Conservation (phyloP, 129 eudicot genomes). For the Tagetes erecta region DNA sequence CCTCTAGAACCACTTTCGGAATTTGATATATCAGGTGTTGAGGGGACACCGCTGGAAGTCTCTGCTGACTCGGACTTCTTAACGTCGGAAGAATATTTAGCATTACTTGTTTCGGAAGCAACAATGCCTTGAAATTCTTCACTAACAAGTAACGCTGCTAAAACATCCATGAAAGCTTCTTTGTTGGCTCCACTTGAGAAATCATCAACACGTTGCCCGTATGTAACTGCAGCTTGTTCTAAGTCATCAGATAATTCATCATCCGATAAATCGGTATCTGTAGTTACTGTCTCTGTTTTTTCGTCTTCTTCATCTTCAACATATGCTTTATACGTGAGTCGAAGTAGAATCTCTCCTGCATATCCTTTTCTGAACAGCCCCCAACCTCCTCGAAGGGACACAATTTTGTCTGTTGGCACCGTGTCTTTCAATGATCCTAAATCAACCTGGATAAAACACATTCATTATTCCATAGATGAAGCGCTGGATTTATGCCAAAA, state of each 20-base stretch:
- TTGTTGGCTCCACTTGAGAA: constrained; percentile 39
- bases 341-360: constrained; percentile 78
- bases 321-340: constrained; percentile 91
- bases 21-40: constrained; percentile 32
- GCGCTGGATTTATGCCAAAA: constrained; percentile 11
- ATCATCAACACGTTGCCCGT: constrained; percentile 42
- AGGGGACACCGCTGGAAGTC: constrained; percentile 28
- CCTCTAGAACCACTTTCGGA: constrained; percentile 44
- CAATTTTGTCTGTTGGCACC: constrained; percentile 85
- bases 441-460: constrained; percentile 60
- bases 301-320: constrained; percentile 99
- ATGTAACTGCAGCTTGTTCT: constrained; percentile 51
- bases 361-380: constrained; percentile 56
- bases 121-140: constrained; percentile 97
- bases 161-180: constrained; percentile 91
- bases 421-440: constrained; percentile 89
- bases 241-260: constrained; percentile 60
- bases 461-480: constrained; percentile 15
- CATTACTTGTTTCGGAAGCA: constrained; percentile 69
- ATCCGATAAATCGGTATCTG: constrained; percentile 50
- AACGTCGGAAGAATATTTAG: constrained; percentile 44
- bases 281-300: constrained; percentile 27
- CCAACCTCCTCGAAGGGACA: constrained; percentile 84
- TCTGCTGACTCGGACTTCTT: constrained; percentile 30
- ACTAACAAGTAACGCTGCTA: constrained; percentile 84